Evolutionary conservation across 2,329 filamentous ascomycete species (phyloP).

Genomic region (Thelonectria discophora): DNA sequence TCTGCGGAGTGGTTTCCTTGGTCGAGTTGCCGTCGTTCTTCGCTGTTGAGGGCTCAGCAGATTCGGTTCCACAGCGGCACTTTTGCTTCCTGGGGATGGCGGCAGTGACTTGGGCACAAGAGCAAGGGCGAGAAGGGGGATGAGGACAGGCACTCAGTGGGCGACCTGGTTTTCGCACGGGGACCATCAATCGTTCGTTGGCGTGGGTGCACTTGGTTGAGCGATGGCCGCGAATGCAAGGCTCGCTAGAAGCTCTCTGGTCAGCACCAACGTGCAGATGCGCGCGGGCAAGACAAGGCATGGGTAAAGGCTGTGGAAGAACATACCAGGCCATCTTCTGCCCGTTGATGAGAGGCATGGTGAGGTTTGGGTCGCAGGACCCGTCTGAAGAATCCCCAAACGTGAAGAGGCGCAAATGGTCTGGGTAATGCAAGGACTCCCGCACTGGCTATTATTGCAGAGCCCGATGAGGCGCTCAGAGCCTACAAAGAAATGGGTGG

Average conservation of each 20-base stretch:
- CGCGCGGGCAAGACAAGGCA: background rate
- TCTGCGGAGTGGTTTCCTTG: conserved; percentile 41
- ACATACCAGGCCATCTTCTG: conserved; percentile 77
- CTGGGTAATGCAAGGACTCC: background rate
- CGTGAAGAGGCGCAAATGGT: conserved; percentile 23
- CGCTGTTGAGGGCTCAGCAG: conserved; percentile 33
- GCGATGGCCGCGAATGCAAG: conserved; percentile 79
- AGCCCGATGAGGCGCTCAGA: conserved; percentile 33
- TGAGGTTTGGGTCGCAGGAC: conserved; percentile 36
- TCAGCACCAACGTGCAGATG: conserved; percentile 24
- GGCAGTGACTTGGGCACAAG: conserved; percentile 70
- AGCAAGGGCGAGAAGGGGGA: conserved; percentile 67
- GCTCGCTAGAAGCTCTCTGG: conserved; percentile 61
- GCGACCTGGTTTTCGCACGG: conserved; percentile 76
- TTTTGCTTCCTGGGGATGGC: conserved; percentile 68
- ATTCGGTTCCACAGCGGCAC: conserved; percentile 59
- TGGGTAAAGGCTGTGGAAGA: background rate
- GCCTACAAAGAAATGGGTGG: conserved; percentile 23
- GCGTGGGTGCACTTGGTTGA: conserved; percentile 78
- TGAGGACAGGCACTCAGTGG: conserved; percentile 76
- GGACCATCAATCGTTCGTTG: conserved; percentile 72
- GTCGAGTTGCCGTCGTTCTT: conserved; percentile 40
- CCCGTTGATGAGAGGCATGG: conserved; percentile 75
- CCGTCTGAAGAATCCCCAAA: conserved; percentile 30
- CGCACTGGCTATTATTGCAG: conserved; percentile 13